Evolutionary conservation across 345 rosid species (phyloP).

Genomic region (Gossypium stocksii): DNA sequence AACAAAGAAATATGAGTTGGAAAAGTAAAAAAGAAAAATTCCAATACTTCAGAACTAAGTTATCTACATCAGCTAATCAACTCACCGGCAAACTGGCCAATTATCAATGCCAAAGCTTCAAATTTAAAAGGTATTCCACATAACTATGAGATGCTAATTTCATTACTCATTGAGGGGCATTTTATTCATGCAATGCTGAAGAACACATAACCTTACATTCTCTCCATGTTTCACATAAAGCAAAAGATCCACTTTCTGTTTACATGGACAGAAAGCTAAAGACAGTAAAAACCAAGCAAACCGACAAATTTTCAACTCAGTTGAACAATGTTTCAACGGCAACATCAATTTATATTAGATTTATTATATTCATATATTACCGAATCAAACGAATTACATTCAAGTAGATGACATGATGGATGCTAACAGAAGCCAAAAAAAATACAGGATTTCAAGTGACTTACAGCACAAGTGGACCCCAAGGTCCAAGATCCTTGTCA

Average conservation of each 20-base stretch:
- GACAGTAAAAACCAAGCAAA: not conserved
- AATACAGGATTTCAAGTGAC: constrained; percentile 25
- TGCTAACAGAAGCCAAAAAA: not conserved
- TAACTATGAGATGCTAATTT: not conserved
- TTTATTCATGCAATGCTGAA: not conserved
- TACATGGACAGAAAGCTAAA: not conserved
- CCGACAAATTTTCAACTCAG: not conserved
- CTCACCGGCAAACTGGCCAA: not conserved
- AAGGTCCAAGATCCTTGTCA: constrained; percentile 85
- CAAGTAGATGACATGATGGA: not conserved
- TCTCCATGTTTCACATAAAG: not conserved
- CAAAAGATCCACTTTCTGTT: not conserved
- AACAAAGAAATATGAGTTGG: constrained; percentile 3
- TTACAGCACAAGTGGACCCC: constrained; percentile 98
- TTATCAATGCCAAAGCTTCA: not conserved
- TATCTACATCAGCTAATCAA: not conserved
- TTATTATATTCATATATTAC: not conserved
- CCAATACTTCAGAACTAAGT: constrained; percentile 3
- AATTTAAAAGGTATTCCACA: not conserved
- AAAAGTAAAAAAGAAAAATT: not conserved
- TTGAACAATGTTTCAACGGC: not conserved
- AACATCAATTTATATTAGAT: not conserved
- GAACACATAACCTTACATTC: not conserved
- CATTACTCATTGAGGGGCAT: not conserved
- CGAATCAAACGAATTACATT: not conserved